Conservation (phyloP, 371 early-diverging fungal species). For the Dichotomocladium elegans region DNA sequence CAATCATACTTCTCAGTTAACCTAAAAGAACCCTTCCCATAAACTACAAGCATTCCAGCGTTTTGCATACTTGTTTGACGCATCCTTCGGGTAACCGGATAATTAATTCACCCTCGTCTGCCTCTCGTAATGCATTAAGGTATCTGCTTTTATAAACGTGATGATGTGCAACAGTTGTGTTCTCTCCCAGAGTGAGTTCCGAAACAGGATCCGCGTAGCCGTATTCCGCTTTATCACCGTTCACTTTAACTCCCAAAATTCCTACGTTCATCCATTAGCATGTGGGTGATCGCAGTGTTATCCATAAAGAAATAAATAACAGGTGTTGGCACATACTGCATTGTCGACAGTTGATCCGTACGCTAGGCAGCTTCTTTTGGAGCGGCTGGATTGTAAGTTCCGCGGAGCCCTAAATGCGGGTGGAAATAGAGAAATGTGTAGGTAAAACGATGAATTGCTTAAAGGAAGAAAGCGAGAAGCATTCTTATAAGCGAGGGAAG, state of each 20-base stretch:
- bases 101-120: slow-evolving; percentile 67
- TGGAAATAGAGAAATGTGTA: background rate
- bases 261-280: background rate
- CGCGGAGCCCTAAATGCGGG: slow-evolving; percentile 52
- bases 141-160: slow-evolving; percentile 57
- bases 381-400: slow-evolving; percentile 61
- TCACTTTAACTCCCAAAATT: slow-evolving; percentile 24
- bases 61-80: slow-evolving; percentile 29
- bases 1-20: background rate
- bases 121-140: slow-evolving; percentile 52
- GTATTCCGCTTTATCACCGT: slow-evolving; percentile 51
- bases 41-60: background rate
- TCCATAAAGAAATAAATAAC: background rate
- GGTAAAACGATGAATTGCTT: too few species aligned
- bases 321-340: slow-evolving; percentile 44
- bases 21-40: background rate
- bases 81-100: slow-evolving; percentile 56
- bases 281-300: background rate
- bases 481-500: too few species aligned
- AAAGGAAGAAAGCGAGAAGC: too few species aligned
- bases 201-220: slow-evolving; percentile 50
- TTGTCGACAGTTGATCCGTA: slow-evolving; percentile 63
- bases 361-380: slow-evolving; percentile 34
- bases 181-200: slow-evolving; percentile 39
- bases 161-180: slow-evolving; percentile 56